A percentile compares a stretch with the other conserved stretches of the same genome.
Evolutionary conservation across 805 yeast species (phyloP).

Genomic region (Yamadazyma paraphyllophila): DNA sequence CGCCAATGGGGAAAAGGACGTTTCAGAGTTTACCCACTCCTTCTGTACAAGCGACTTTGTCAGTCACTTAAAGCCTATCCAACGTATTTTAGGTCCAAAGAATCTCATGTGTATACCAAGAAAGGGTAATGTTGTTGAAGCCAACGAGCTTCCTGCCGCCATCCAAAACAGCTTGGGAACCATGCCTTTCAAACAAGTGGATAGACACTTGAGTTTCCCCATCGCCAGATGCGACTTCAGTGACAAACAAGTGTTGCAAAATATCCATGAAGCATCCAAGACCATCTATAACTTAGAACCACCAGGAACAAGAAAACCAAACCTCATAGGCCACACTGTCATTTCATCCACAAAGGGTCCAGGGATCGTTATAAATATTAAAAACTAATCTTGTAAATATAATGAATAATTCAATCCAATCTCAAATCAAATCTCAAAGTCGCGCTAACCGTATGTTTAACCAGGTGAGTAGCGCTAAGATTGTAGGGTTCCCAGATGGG

Average conservation of each 20-base stretch:
- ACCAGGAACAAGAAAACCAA: slow-evolving; percentile 67
- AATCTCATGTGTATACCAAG: slow-evolving; percentile 87
- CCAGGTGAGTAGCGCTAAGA: slow-evolving; percentile 11
- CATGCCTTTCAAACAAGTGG: slow-evolving; percentile 75
- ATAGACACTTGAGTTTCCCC: slow-evolving; percentile 58
- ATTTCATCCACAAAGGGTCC: slow-evolving; percentile 78
- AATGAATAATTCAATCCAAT: background rate
- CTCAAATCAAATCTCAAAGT: too few relatives aligned
- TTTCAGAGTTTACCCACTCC: slow-evolving; percentile 63
- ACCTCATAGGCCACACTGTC: slow-evolving; percentile 65
- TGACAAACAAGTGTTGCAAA: slow-evolving; percentile 71
- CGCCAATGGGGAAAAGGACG: slow-evolving; percentile 44
- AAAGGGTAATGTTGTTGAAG: slow-evolving; percentile 69
- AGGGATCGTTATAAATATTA: slow-evolving; percentile 59
- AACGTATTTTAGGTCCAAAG: slow-evolving; percentile 81
- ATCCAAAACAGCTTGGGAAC: slow-evolving; percentile 61
- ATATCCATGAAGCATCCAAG: slow-evolving; percentile 63
- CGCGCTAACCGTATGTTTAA: slow-evolving; percentile 3
- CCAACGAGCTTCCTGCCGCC: slow-evolving; percentile 56
- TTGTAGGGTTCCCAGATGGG: slow-evolving; percentile 33
- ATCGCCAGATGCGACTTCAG: slow-evolving; percentile 76
- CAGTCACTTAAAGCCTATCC: slow-evolving; percentile 60
- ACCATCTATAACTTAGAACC: slow-evolving; percentile 55
- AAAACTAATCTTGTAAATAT: slow-evolving; percentile 13
- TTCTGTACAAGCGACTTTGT: slow-evolving; percentile 84